phyloP scores from a whole-genome alignment of 441 rosid species.

The Populus hybrid region DNA sequence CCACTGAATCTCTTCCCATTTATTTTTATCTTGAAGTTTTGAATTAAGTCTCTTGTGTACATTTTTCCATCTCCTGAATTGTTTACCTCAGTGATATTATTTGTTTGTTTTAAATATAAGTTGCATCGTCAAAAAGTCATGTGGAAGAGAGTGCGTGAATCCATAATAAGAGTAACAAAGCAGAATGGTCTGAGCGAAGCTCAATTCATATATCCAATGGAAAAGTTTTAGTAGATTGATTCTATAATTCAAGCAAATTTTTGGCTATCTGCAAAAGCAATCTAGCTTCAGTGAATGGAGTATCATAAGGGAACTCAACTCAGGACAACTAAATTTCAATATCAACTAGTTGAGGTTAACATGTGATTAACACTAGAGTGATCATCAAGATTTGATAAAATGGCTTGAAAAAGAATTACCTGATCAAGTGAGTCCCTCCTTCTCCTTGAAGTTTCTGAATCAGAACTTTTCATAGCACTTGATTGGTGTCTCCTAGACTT shows the following conservation, averaged over 20 bases:
- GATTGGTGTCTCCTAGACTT: constrained; percentile 43
- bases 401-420: constrained; percentile 28
- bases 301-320: not conserved
- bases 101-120: not conserved
- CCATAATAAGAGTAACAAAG: not conserved
- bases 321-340: not conserved
- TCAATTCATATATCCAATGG: not conserved
- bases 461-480: constrained; percentile 23
- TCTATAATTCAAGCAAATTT: not conserved
- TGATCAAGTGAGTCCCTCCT: constrained; percentile 85
- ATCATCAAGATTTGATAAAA: constrained; percentile 3
- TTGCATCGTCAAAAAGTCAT: not conserved
- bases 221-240: not conserved
- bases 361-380: not conserved
- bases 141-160: not conserved
- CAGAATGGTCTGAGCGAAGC: not conserved
- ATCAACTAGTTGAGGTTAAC: not conserved
- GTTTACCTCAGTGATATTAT: not conserved
- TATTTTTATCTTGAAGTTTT: not conserved
- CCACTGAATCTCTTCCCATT: not conserved
- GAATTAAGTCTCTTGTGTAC: not conserved
- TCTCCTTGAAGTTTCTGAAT: constrained; percentile 84
- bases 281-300: not conserved
- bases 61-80: not conserved
- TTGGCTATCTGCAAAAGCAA: not conserved